These are phyloP conservation scores for Cladosporium sp. DNA, from an alignment of 2,329 filamentous ascomycete species.

Conservation along the genomic window DNA sequence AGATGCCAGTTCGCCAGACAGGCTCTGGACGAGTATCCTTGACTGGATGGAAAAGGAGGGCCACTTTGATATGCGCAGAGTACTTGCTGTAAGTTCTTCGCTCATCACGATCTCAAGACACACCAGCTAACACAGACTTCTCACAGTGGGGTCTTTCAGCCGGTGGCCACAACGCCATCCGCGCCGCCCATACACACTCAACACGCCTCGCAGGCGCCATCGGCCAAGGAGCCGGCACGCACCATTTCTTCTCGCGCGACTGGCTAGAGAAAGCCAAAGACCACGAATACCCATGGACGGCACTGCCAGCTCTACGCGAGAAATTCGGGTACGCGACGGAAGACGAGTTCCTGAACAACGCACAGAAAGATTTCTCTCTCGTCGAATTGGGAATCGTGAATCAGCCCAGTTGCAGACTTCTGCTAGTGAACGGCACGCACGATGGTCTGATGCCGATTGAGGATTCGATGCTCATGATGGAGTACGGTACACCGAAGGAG, in stretches of 20 bases:
- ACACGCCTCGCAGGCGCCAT: conserved; percentile 50
- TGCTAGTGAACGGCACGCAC: conserved; percentile 57
- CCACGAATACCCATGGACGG: conserved; percentile 52
- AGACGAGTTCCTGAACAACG: conserved; percentile 51
- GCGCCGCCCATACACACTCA: conserved; percentile 63
- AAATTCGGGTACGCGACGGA: conserved; percentile 59
- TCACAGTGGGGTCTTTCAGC: conserved; percentile 38
- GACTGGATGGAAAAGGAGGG: conserved; percentile 52
- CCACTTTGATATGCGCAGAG: conserved; percentile 51
- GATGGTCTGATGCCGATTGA: conserved; percentile 66
- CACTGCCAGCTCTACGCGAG: conserved; percentile 44
- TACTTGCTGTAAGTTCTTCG: conserved; percentile 47
- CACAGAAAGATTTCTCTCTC: conserved; percentile 59
- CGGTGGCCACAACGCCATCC: conserved; percentile 62
- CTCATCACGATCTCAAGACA: not conserved
- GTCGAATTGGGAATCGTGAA: conserved; percentile 56
- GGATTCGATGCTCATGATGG: conserved; percentile 60
- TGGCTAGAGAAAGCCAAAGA: conserved; percentile 60
- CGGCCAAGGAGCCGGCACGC: conserved; percentile 59
- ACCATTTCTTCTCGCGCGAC: conserved; percentile 55
- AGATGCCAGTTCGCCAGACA: conserved; percentile 56
- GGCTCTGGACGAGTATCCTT: conserved; percentile 58
- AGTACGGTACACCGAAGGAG: conserved; percentile 62
- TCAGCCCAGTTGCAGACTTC: conserved; percentile 50
- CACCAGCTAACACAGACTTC: not conserved